Evolutionary conservation across 1,284 basidiomycete genomes (phyloP).

Genomic region (Porodaedalea pini): DNA sequence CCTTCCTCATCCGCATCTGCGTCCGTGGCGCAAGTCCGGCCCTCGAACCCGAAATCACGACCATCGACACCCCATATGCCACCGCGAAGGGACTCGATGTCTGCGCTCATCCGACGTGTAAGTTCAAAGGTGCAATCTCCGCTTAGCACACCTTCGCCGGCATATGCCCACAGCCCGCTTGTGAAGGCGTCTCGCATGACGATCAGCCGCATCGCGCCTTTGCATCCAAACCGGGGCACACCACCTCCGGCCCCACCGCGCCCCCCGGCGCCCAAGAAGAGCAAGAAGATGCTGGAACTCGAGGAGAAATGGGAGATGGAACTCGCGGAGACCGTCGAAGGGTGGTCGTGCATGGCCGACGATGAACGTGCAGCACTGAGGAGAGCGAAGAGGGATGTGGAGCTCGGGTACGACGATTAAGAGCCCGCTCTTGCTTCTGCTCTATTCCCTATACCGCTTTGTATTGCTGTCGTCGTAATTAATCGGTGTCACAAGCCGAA

Average conservation of each 20-base stretch:
- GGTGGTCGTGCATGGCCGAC: slow-evolving; percentile 66
- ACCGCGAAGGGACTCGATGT: slow-evolving; percentile 44
- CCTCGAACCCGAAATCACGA: slow-evolving; percentile 20
- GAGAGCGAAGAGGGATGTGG: slow-evolving; percentile 57
- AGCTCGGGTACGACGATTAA: slow-evolving; percentile 56
- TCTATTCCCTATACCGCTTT: neutral
- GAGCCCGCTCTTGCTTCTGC: neutral
- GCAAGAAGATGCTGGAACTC: slow-evolving; percentile 67
- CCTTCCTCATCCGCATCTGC: slow-evolving; percentile 6
- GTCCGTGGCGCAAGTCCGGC: neutral
- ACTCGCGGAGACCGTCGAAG: slow-evolving; percentile 65
- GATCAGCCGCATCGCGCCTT: slow-evolving; percentile 64
- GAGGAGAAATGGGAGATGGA: slow-evolving; percentile 80
- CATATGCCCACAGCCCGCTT: slow-evolving; percentile 49
- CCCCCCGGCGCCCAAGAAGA: slow-evolving; percentile 63
- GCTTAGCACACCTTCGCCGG: slow-evolving; percentile 40
- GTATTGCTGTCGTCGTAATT: neutral
- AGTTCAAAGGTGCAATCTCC: slow-evolving; percentile 64
- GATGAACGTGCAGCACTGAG: slow-evolving; percentile 58
- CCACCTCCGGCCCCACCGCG: slow-evolving; percentile 66
- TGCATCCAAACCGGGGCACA: slow-evolving; percentile 65
- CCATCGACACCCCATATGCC: slow-evolving; percentile 39
- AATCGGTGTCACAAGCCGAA: neutral
- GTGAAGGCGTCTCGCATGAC: slow-evolving; percentile 58
- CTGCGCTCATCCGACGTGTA: slow-evolving; percentile 67